phyloP scores from a whole-genome alignment of 306 rosid genomes.

The Prunus kanzakura region DNA sequence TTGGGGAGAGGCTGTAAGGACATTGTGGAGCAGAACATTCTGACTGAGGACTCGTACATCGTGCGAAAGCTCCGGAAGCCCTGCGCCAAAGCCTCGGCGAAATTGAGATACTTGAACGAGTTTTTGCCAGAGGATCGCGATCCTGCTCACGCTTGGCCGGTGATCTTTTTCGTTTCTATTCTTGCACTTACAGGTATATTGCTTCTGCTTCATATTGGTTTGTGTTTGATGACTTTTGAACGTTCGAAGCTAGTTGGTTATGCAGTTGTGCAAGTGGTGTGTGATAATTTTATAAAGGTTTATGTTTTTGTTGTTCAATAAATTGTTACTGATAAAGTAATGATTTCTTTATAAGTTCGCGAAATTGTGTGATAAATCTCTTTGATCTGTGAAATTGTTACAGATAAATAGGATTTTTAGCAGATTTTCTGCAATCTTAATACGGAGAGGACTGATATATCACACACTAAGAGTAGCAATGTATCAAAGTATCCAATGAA shows the following conservation, averaged over 20 bases:
- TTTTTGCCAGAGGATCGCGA: slow-evolving; percentile 96
- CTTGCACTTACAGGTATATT: slow-evolving; percentile 71
- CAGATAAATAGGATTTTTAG: too few relatives aligned
- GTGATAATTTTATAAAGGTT: not conserved
- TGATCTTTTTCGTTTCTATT: slow-evolving; percentile 66
- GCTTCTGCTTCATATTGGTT: not conserved
- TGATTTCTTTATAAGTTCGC: not conserved
- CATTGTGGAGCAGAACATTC: slow-evolving; percentile 64
- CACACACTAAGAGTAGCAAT: too few relatives aligned
- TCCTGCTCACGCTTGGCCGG: slow-evolving; percentile 85
- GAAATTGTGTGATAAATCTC: not conserved
- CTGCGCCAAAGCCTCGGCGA: slow-evolving; percentile 51
- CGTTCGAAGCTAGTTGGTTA: not conserved
- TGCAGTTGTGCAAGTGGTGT: not conserved
- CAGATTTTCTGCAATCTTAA: too few relatives aligned
- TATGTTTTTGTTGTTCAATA: not conserved
- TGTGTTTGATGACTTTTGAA: not conserved
- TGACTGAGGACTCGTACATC: slow-evolving; percentile 62
- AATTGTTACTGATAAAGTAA: too few relatives aligned
- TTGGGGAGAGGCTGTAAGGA: slow-evolving; percentile 77
- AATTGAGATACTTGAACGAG: slow-evolving; percentile 71
- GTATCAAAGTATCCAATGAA: too few relatives aligned
- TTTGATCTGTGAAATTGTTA: too few relatives aligned
- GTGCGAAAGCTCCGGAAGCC: slow-evolving; percentile 62
- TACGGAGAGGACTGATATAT: too few relatives aligned